Evolutionary conservation across 1,284 basidiomycete genomes (phyloP).

Genomic region (Leccinum huronense): DNA sequence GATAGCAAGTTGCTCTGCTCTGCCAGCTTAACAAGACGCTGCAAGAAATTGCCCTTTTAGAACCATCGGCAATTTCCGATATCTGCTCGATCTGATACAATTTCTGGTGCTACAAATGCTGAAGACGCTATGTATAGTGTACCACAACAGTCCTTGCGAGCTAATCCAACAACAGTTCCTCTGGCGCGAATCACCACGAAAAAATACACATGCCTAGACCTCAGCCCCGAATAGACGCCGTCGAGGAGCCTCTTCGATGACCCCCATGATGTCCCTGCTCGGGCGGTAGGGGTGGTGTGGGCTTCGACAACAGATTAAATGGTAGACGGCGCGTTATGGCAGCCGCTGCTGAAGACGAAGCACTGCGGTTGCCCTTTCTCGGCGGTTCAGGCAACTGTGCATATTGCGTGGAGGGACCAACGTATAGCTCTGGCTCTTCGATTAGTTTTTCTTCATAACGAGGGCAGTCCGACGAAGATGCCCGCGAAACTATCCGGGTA

Average conservation of each 20-base stretch:
- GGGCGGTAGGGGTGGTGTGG: slow-evolving; percentile 26
- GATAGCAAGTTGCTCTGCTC: background rate
- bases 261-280: slow-evolving; percentile 27
- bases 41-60: slow-evolving; percentile 19
- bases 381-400: slow-evolving; percentile 70
- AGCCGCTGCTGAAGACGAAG: slow-evolving; percentile 40
- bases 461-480: slow-evolving; percentile 48
- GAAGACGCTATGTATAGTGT: slow-evolving; percentile 11
- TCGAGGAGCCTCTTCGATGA: slow-evolving; percentile 35
- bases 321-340: slow-evolving; percentile 59
- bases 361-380: slow-evolving; percentile 30
- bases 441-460: slow-evolving; percentile 41
- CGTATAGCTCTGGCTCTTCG: slow-evolving; percentile 51
- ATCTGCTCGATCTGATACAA: background rate
- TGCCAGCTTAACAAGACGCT: background rate
- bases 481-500: slow-evolving; percentile 45
- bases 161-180: slow-evolving; percentile 27
- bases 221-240: slow-evolving; percentile 36
- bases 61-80: slow-evolving; percentile 29
- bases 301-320: slow-evolving; percentile 63
- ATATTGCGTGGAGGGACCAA: slow-evolving; percentile 66
- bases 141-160: slow-evolving; percentile 17
- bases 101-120: slow-evolving; percentile 24
- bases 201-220: slow-evolving; percentile 13
- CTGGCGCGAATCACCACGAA: slow-evolving; percentile 13